Conservation (phyloP, 1,284 basidiomycete species). For the Papiliotrema fonsecae region DNA sequence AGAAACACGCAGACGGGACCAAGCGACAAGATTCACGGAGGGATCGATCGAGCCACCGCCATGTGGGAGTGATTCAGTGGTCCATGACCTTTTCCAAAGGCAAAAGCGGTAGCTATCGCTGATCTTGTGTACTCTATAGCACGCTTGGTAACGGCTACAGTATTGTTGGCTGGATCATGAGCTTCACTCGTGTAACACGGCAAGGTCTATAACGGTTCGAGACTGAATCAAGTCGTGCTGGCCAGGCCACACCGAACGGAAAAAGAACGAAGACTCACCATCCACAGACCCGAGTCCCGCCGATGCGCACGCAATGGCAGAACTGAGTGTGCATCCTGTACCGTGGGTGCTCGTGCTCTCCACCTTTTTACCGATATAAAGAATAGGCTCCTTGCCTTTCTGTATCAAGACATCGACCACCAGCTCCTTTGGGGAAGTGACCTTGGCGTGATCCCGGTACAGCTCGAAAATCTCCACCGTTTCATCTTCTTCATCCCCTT, state of each 20-base stretch:
- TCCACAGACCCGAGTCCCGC: constrained; percentile 55
- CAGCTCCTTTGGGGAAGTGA: constrained; percentile 36
- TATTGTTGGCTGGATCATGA: not conserved
- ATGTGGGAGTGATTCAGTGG: constrained; percentile 83
- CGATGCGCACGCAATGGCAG: constrained; percentile 63
- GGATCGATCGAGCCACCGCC: constrained; percentile 54
- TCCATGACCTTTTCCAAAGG: constrained; percentile 73
- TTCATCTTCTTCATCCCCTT: constrained; percentile 17
- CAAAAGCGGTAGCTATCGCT: constrained; percentile 67
- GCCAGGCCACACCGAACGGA: no score
- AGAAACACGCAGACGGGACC: not conserved
- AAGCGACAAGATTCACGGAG: constrained; percentile 52
- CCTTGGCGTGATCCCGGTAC: constrained; percentile 10
- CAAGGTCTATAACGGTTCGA: no score
- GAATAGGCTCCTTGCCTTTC: constrained; percentile 42
- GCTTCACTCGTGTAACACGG: not conserved
- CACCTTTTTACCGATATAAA: constrained; percentile 65
- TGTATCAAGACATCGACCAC: constrained; percentile 73
- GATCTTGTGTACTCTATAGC: constrained; percentile 70
- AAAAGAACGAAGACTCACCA: no score
- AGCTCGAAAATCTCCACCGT: constrained; percentile 24
- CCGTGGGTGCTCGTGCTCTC: constrained; percentile 78
- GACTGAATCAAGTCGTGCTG: no score
- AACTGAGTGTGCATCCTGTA: constrained; percentile 86
- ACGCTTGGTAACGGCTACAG: constrained; percentile 23